Conservation (phyloP, 1,284 basidiomycete genomes). For the Boletellus deceptivus region DNA sequence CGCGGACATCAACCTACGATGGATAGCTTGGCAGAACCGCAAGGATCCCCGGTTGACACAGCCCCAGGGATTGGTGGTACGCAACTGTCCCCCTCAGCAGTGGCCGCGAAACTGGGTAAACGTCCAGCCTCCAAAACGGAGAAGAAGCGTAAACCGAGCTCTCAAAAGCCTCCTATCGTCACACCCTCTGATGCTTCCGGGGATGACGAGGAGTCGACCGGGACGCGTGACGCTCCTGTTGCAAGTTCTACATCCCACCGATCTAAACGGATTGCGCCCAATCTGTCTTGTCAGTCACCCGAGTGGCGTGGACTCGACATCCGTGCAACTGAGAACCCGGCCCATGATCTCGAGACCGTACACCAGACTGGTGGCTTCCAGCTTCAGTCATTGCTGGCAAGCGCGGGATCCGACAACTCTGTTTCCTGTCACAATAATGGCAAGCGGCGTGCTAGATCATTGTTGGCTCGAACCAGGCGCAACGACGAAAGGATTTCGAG, state of each 20-base stretch:
- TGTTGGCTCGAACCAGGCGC: neutral
- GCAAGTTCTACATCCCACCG: constrained; percentile 4
- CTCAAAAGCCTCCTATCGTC: constrained; percentile 19
- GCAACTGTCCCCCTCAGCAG: neutral
- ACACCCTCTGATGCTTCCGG: constrained; percentile 23
- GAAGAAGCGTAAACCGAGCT: constrained; percentile 25
- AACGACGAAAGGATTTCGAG: neutral
- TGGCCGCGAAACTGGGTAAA: neutral
- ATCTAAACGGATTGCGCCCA: constrained; percentile 12
- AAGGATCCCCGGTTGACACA: neutral
- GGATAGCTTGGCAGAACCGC: neutral
- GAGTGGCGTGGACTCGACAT: neutral
- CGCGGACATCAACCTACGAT: neutral
- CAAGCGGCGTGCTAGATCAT: neutral
- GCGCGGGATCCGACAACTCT: neutral
- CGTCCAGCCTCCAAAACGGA: neutral
- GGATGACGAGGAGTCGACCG: constrained; percentile 13
- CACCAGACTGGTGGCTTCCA: neutral
- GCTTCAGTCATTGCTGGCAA: neutral
- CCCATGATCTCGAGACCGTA: neutral
- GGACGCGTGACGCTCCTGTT: neutral
- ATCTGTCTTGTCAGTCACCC: neutral
- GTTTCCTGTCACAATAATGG: neutral
- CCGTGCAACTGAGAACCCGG: neutral
- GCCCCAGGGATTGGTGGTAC: neutral